phyloP scores from a whole-genome alignment of 2,329 filamentous ascomycete species.

The Aspergillus aculeatus region DNA sequence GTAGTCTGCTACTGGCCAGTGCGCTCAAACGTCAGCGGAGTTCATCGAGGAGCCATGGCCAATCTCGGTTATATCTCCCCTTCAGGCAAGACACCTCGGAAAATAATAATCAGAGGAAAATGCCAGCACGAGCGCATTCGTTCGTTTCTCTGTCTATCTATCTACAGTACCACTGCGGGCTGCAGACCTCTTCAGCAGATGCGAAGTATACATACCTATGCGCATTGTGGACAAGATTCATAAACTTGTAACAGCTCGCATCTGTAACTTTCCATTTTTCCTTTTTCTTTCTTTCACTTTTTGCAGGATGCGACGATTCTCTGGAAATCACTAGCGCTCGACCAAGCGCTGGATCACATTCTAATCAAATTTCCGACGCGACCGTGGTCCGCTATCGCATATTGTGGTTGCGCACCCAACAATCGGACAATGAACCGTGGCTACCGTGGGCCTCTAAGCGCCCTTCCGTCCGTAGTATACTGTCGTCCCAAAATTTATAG shows the following conservation, averaged over 20 bases:
- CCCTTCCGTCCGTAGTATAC: not conserved
- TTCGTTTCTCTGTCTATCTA: not conserved
- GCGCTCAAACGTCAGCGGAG: constrained; percentile 11
- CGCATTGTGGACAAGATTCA: too few species aligned
- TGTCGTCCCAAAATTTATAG: not conserved
- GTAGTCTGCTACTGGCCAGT: not conserved
- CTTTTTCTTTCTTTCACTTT: too few species aligned
- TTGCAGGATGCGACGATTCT: too few species aligned
- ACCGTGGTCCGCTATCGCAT: not conserved
- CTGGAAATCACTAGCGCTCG: not conserved
- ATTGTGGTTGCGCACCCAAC: not conserved
- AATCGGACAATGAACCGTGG: not conserved
- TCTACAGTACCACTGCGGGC: too few species aligned
- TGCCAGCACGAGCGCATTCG: not conserved
- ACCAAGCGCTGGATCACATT: not conserved
- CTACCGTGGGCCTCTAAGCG: not conserved
- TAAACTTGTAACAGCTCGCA: not conserved
- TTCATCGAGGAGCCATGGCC: constrained; percentile 9
- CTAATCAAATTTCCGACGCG: not conserved
- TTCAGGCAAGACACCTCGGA: constrained; percentile 14
- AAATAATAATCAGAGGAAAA: not conserved
- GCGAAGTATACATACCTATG: too few species aligned
- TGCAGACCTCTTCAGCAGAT: too few species aligned
- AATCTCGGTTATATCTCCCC: constrained; percentile 23
- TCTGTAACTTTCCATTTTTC: not conserved